Percentiles rank a stretch among this genome's conserved stretches.
These are phyloP conservation scores for Candida manassasensis DNA, from an alignment of 805 yeast genomes.

Conservation along the genomic window DNA sequence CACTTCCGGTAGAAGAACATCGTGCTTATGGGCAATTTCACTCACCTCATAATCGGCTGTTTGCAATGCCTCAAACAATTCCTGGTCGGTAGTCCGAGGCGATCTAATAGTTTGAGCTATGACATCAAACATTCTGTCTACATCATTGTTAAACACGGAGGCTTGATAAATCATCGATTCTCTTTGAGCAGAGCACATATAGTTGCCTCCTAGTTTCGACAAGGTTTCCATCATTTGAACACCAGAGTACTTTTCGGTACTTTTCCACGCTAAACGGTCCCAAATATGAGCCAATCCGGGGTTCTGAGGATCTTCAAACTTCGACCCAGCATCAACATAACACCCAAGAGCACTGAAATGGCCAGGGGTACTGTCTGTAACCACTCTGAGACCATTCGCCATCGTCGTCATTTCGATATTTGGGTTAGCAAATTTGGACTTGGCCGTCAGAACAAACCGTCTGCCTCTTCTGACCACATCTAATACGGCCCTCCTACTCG, in stretches of 20 bases:
- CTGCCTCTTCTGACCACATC: not conserved
- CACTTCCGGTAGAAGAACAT: constrained; percentile 82
- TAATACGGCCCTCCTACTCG: constrained; percentile 1
- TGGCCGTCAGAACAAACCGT: not conserved
- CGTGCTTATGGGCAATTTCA: constrained; percentile 81
- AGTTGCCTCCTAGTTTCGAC: constrained; percentile 86
- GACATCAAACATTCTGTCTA: constrained; percentile 70
- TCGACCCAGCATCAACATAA: constrained; percentile 85
- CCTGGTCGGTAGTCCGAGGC: constrained; percentile 66
- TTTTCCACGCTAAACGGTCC: constrained; percentile 82
- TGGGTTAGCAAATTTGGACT: constrained; percentile 1
- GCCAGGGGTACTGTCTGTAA: constrained; percentile 81
- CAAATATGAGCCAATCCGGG: constrained; percentile 79
- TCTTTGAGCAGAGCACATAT: constrained; percentile 87
- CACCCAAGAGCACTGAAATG: constrained; percentile 90
- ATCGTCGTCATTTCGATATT: constrained; percentile 38
- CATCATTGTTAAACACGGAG: constrained; percentile 83
- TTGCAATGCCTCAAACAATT: constrained; percentile 64
- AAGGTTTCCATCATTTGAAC: constrained; percentile 69
- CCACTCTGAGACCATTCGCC: constrained; percentile 74
- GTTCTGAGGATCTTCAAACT: constrained; percentile 58
- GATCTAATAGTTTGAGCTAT: constrained; percentile 72
- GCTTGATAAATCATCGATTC: constrained; percentile 94
- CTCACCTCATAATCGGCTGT: constrained; percentile 78
- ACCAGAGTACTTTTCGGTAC: constrained; percentile 56